Conservation (phyloP, 2,329 filamentous ascomycete species). For the Pseudogymnoascus sp. region DNA sequence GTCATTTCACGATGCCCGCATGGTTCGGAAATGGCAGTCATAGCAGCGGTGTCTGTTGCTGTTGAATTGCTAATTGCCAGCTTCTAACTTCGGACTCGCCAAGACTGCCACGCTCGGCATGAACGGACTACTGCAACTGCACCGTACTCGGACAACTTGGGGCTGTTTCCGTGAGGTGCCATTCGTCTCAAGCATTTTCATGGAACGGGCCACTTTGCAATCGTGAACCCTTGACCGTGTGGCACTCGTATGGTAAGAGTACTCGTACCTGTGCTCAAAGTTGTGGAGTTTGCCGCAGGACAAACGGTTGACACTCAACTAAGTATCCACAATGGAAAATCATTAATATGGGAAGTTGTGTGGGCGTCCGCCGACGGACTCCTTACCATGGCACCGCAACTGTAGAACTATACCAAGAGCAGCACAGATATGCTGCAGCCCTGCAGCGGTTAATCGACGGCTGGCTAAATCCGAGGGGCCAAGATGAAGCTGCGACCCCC, state of each 20-base stretch:
- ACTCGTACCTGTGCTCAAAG: not conserved
- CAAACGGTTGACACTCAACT: not conserved
- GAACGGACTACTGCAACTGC: not conserved
- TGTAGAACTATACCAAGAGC: not conserved
- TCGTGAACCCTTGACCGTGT: not conserved
- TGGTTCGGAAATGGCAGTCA: not conserved
- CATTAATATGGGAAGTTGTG: conserved; percentile 4
- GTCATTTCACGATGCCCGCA: not conserved
- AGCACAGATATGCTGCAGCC: not conserved
- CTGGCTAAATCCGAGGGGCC: not conserved
- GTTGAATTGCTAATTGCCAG: conserved; percentile 1
- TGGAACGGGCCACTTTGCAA: not conserved
- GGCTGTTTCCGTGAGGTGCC: not conserved
- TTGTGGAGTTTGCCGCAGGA: not conserved
- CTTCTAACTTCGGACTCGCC: not conserved
- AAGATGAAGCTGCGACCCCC: not conserved
- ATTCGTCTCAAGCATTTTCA: conserved; percentile 1
- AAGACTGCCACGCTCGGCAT: not conserved
- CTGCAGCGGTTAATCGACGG: conserved; percentile 1
- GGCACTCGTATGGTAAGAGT: conserved; percentile 5
- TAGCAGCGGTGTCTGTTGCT: not conserved
- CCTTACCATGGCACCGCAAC: not conserved
- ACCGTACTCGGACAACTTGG: not conserved
- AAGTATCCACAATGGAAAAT: conserved; percentile 8
- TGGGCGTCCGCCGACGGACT: not conserved